These are phyloP conservation scores for Sarocladiaceae sp. DNA, from an alignment of 2,329 filamentous ascomycete species.

Conservation along the genomic window DNA sequence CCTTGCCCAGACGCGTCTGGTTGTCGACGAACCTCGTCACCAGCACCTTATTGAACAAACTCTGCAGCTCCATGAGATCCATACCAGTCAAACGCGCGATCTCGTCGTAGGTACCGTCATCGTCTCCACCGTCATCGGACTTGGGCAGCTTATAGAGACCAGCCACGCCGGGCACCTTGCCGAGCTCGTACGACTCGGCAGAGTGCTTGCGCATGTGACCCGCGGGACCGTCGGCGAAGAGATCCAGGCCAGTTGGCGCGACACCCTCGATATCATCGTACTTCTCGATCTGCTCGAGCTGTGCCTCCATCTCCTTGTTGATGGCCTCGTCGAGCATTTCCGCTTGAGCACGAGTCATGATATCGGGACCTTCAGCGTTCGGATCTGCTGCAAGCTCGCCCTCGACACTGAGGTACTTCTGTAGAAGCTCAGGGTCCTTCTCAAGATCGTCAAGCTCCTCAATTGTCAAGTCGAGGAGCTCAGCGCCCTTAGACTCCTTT, in stretches of 20 bases:
- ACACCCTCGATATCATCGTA: slow-evolving; percentile 24
- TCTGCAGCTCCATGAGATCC: slow-evolving; percentile 42
- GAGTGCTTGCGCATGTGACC: slow-evolving; percentile 30
- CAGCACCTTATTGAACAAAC: slow-evolving; percentile 63
- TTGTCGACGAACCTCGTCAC: slow-evolving; percentile 73
- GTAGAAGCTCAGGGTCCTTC: slow-evolving; percentile 31
- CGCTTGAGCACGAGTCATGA: slow-evolving; percentile 28
- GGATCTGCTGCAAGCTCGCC: slow-evolving; percentile 19
- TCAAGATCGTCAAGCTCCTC: slow-evolving; percentile 38
- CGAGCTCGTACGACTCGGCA: slow-evolving; percentile 41
- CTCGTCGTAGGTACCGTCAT: slow-evolving; percentile 42
- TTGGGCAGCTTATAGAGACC: slow-evolving; percentile 45
- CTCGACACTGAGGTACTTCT: slow-evolving; percentile 30
- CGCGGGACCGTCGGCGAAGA: slow-evolving; percentile 30
- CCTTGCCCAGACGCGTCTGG: slow-evolving; percentile 94
- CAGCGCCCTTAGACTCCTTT: slow-evolving; percentile 33
- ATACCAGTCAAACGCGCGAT: slow-evolving; percentile 51
- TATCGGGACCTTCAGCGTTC: slow-evolving; percentile 15
- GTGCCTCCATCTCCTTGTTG: slow-evolving; percentile 28
- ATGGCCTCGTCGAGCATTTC: slow-evolving; percentile 31
- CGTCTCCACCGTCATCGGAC: slow-evolving; percentile 44
- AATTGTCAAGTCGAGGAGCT: slow-evolving; percentile 43
- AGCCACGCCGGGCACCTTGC: slow-evolving; percentile 46
- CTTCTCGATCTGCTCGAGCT: slow-evolving; percentile 28
- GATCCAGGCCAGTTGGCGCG: slow-evolving; percentile 27